Evolutionary conservation across 257 asterid species (phyloP), one percentile per base, ranked within the genome.

Genomic region (Capsicum chinense): DNA sequence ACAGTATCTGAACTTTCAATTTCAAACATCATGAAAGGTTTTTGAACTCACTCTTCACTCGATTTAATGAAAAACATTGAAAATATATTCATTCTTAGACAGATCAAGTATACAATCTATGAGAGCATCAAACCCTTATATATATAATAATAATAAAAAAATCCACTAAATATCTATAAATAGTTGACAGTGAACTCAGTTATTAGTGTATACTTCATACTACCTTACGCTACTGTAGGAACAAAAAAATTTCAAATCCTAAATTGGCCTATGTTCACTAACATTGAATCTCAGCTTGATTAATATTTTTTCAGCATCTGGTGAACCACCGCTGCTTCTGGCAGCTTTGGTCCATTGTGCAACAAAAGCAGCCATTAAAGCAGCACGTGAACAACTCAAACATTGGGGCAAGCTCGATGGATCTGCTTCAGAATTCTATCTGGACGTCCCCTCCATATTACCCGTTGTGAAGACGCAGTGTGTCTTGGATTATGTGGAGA

Each of bases 381-480:
- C 85, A 79, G 98, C 97, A 8, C 84, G 97, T 44, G 91, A 87
- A 74, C 94, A 93, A 79, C 89, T 90, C 44, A 86, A 84, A 52
- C 48, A 84, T 19, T 93, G 97, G 98, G 92, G 92, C 62, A 89
- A 80, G 54, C 81, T 59, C 21, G 90, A 89, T 54, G 96, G 86
- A 80, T 67, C 83, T 13, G 93, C 89, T 70, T 37, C 83, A 26
- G 37, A 73, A 17, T 93, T 93, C 82, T 84, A 87, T 82, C 80
- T 93, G 87, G 92, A 90, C 26, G 94, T 93, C 21, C 97, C 97
- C 0, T 96, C 97, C 59, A 86, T 87, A 26, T 83, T 93, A 92
- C 97, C 98, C 2, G 87, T 84, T 21, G 98, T 94, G 10, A 94
- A 92, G 93, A 85, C 87, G 59, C 91, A 88, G 4, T 93, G 96